phyloP scores from a whole-genome alignment of 305 asterid genomes.

The Nicotiana rustica region DNA sequence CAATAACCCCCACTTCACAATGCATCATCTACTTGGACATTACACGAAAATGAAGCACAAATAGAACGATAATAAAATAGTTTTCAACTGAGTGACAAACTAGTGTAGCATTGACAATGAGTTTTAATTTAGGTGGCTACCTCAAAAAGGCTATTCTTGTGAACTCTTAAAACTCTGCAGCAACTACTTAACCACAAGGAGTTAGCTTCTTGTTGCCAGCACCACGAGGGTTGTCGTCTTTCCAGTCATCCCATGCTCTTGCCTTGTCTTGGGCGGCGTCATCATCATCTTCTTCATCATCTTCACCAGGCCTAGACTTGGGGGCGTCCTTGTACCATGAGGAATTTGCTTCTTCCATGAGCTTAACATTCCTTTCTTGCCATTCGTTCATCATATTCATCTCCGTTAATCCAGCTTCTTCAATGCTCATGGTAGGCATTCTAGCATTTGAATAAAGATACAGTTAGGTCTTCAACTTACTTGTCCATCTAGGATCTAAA shows the following conservation, averaged over 20 bases:
- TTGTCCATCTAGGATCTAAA: conserved; percentile 8
- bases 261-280: conserved; percentile 95
- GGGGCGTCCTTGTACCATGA: conserved; percentile 75
- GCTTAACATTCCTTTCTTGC: conserved; percentile 75
- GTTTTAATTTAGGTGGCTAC: neutral
- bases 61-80: neutral
- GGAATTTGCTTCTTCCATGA: conserved; percentile 93
- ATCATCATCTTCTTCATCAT: conserved; percentile 73
- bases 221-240: conserved; percentile 98
- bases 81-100: neutral
- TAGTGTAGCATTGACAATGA: neutral
- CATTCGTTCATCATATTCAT: conserved; percentile 94
- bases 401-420: conserved; percentile 95
- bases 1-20: neutral
- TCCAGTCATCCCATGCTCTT: conserved; percentile 99
- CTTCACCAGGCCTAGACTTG: conserved; percentile 54
- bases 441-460: conserved; percentile 43
- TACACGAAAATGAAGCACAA: neutral
- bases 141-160: neutral
- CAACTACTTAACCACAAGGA: conserved; percentile 75
- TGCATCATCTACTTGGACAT: neutral
- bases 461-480: neutral
- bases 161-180: neutral
- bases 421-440: conserved; percentile 96
- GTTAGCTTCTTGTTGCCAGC: conserved; percentile 98